Evolutionary conservation across 2,329 filamentous ascomycete genomes (phyloP).

Genomic region (Lachnellula arida): DNA sequence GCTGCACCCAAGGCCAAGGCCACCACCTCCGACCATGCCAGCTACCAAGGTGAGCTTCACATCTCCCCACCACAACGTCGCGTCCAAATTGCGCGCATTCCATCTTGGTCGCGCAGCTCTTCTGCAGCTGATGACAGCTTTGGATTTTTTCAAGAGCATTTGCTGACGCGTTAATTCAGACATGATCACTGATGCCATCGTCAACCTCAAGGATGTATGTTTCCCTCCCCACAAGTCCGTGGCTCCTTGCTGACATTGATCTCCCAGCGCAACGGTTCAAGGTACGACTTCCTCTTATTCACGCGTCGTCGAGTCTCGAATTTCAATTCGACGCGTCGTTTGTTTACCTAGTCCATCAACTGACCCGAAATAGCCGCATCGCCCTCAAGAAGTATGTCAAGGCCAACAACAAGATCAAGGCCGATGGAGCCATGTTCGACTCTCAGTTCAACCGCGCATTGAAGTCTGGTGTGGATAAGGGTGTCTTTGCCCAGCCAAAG

Average conservation of each 20-base stretch:
- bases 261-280: constrained; percentile 30
- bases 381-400: constrained; percentile 72
- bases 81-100: constrained; percentile 34
- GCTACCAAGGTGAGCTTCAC: constrained; percentile 57
- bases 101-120: constrained; percentile 46
- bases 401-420: constrained; percentile 63
- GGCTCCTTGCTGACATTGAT: constrained; percentile 12
- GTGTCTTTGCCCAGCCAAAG: constrained; percentile 66
- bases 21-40: constrained; percentile 51
- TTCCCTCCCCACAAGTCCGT: not conserved
- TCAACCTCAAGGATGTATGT: constrained; percentile 32
- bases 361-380: constrained; percentile 45
- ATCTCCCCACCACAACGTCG: constrained; percentile 40
- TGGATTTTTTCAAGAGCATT: constrained; percentile 8
- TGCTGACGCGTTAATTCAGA: constrained; percentile 26
- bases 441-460: constrained; percentile 67
- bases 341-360: constrained; percentile 10
- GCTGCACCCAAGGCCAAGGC: constrained; percentile 54
- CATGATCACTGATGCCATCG: constrained; percentile 33
- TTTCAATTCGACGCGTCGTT: constrained; percentile 23
- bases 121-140: constrained; percentile 43
- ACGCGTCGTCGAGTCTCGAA: constrained; percentile 4
- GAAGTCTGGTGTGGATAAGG: constrained; percentile 61
- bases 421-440: constrained; percentile 56
- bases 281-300: constrained; percentile 20